Base-by-base conservation (phyloP, 1,284 basidiomycete genomes). In the Rhodotorula sp. region DNA sequence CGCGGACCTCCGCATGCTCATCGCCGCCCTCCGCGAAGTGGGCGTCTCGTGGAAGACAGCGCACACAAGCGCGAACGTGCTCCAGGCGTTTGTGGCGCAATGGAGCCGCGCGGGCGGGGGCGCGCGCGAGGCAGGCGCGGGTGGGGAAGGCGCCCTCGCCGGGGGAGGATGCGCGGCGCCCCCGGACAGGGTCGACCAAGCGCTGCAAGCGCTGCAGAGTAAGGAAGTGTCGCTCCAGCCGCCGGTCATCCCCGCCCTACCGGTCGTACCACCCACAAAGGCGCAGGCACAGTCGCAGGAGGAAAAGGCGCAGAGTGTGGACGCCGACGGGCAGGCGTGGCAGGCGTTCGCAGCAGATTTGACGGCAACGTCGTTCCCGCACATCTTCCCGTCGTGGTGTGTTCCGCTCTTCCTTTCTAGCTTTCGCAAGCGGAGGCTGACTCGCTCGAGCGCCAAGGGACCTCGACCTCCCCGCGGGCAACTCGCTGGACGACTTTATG, bases 31-130 rank as follows among this genome's bases (percentile, higher is more conserved):
- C 27, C 51, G 51, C 19, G 59, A 62, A 34, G 55, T 65, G 19
- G 55, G 34, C 29, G 22, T 34, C 21, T 62, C 69, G 10, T 70
- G 69, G 69, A 66, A 65, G 34, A 70, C 69, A 9, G 61, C 60
- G 5, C 9, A 25, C 9, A 70, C 69, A 29, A 56, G 50, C 13
- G 69, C 69, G 7, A 55, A 27, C 51, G 64, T 70, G 6, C 51
- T 70, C 27, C 64, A 70, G 59, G 32, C 59, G 32, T 61, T 61
- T 25, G 48, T 50, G 17, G 22, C 25, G 25, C 22, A 48, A 3
- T 61, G 59, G 59, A 59, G 36, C 55, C 34, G 36, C 32, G 34
- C 55, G 34, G 55, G 36, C 32, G 34, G 36, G 34, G 55, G 55
- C 48, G 48, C 27, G 19, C 41, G 29, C n/a, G n/a, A 32, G 7